Evolutionary conservation across 2,329 filamentous ascomycete species (phyloP).

Genomic region (Clonostachys sp.): DNA sequence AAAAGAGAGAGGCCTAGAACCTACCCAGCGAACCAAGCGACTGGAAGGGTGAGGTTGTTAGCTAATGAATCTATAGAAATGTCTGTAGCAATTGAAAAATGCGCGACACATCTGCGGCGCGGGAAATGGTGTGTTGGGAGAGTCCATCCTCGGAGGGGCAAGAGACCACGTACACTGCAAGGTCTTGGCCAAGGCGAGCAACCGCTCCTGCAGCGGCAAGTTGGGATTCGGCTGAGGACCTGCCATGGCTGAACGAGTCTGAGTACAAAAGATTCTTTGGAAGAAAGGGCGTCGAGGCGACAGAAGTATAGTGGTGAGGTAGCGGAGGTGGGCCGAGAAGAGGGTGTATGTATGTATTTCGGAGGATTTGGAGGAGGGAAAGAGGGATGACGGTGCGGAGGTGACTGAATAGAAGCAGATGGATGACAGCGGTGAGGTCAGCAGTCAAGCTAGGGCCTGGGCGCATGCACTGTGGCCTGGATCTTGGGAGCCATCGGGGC

Average conservation of each 20-base stretch:
- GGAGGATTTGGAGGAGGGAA: no score
- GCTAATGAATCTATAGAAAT: conserved; percentile 6
- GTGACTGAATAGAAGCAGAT: no score
- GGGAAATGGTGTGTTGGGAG: no score
- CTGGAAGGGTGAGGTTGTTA: conserved; percentile 32
- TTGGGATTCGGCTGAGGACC: conserved; percentile 57
- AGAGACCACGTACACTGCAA: conserved; percentile 72
- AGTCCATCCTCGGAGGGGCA: conserved; percentile 3
- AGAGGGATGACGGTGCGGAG: no score
- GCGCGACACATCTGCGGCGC: background rate
- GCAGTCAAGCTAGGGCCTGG: no score
- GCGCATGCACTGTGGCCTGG: no score
- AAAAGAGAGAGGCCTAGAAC: conserved; percentile 26
- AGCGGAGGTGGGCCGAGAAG: background rate
- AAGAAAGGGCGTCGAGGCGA: background rate
- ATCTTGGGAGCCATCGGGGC: no score
- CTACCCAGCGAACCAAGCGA: conserved; percentile 80
- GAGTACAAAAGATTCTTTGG: no score
- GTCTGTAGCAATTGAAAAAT: background rate
- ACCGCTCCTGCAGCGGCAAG: conserved; percentile 68
- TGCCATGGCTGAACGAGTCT: conserved; percentile 43
- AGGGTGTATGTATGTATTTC: background rate
- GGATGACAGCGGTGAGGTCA: no score
- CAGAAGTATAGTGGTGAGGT: background rate
- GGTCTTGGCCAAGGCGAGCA: conserved; percentile 77